phyloP scores from a whole-genome alignment of 257 asterid species.

The Solanum arcanum region DNA sequence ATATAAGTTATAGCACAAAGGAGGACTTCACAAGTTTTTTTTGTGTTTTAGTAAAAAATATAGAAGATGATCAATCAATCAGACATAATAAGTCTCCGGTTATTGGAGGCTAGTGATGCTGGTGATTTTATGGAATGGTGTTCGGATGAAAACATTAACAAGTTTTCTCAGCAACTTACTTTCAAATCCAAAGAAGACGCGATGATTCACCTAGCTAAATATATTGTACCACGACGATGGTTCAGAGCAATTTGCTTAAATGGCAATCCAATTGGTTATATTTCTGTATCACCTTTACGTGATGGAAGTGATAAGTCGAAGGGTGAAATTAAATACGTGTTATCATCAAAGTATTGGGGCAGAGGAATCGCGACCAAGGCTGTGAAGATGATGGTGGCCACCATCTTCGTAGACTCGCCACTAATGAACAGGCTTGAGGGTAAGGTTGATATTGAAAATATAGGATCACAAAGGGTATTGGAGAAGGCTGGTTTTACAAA shows the following conservation, averaged over 20 bases:
- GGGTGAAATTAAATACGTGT: slow-evolving; percentile 46
- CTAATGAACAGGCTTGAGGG: slow-evolving; percentile 60
- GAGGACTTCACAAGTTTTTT: not conserved
- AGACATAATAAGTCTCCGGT: slow-evolving; percentile 35
- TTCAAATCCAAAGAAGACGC: slow-evolving; percentile 37
- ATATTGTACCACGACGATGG: slow-evolving; percentile 37
- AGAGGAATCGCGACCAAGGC: slow-evolving; percentile 46
- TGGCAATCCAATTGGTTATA: slow-evolving; percentile 34
- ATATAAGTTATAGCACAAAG: not conserved
- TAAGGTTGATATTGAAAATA: slow-evolving; percentile 44
- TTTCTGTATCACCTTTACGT: slow-evolving; percentile 24
- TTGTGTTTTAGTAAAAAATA: not conserved
- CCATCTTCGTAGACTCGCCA: slow-evolving; percentile 47
- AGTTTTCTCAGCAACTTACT: slow-evolving; percentile 46
- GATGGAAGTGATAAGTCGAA: slow-evolving; percentile 27
- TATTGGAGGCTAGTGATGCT: slow-evolving; percentile 35
- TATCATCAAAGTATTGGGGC: slow-evolving; percentile 60
- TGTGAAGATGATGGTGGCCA: not conserved
- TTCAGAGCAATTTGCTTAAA: slow-evolving; percentile 37
- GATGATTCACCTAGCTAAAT: slow-evolving; percentile 6
- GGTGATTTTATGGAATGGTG: slow-evolving; percentile 45
- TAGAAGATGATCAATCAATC: not conserved
- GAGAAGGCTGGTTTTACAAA: slow-evolving; percentile 58
- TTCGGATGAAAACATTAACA: slow-evolving; percentile 41
- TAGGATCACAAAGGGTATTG: slow-evolving; percentile 64